A percentile compares a stretch with the other conserved stretches of the same genome.
phyloP scores from a whole-genome alignment of 2,329 filamentous ascomycete species.

The Neodidymelliopsis sp. region DNA sequence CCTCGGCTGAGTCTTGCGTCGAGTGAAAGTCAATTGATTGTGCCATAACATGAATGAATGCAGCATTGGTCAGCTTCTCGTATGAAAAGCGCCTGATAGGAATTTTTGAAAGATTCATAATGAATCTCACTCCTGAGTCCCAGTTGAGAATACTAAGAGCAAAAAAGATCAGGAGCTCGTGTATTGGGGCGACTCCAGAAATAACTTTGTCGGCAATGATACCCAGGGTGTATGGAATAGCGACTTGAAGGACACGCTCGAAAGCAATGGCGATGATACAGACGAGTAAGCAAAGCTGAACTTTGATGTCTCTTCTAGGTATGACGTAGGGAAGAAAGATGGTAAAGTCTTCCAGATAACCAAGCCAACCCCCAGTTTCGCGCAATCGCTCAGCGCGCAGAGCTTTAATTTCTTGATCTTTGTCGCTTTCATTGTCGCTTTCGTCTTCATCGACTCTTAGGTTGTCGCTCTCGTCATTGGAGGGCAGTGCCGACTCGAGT shows the following conservation, averaged over 20 bases:
- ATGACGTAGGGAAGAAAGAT: constrained; percentile 80
- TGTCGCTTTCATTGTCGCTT: constrained; percentile 2
- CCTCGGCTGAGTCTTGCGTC: constrained; percentile 68
- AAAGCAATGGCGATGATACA: constrained; percentile 71
- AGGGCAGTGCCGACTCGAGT: constrained; percentile 16
- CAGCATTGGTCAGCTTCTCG: constrained; percentile 7
- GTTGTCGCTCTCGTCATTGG: neutral
- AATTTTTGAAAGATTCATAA: constrained; percentile 60
- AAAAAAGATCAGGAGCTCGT: constrained; percentile 60
- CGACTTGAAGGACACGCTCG: constrained; percentile 73
- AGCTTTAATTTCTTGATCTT: constrained; percentile 21
- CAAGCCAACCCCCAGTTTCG: constrained; percentile 76
- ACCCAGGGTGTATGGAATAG: constrained; percentile 79
- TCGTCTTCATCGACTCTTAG: neutral
- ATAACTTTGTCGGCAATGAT: constrained; percentile 74
- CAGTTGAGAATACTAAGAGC: constrained; percentile 51
- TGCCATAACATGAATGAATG: constrained; percentile 70
- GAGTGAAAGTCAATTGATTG: constrained; percentile 74
- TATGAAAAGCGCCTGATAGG: constrained; percentile 56
- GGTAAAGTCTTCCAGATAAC: constrained; percentile 75
- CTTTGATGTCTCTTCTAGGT: constrained; percentile 68
- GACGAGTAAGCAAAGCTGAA: constrained; percentile 72
- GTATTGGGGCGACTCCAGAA: constrained; percentile 53
- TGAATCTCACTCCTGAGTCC: constrained; percentile 55
- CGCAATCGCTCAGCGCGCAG: constrained; percentile 65